Evolutionary conservation across 495 filamentous ascomycete genomes (phyloP).

Genomic region (Corynascus novoguineensis): DNA sequence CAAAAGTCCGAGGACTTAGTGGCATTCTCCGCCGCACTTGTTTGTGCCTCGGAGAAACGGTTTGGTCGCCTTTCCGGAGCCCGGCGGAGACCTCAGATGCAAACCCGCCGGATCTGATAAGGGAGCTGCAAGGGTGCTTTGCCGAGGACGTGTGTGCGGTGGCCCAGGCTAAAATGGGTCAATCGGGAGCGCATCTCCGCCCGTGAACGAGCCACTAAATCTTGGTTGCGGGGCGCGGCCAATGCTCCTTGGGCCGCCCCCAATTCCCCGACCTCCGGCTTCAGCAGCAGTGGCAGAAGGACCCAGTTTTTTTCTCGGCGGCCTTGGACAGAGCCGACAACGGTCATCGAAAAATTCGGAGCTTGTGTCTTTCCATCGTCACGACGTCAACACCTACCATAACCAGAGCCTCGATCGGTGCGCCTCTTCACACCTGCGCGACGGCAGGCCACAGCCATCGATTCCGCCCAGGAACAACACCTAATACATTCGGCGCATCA

Average conservation of each 20-base stretch:
- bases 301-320: conserved; percentile 17
- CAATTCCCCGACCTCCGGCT: conserved; percentile 15
- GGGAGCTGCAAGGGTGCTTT: conserved; percentile 15
- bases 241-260: conserved; percentile 8
- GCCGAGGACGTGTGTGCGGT: conserved; percentile 5
- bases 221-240: background rate
- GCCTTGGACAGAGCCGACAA: conserved; percentile 14
- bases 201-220: conserved; percentile 1
- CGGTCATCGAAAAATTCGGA: conserved; percentile 17
- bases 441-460: conserved; percentile 4
- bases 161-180: background rate
- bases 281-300: conserved; percentile 7
- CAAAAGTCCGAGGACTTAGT: background rate
- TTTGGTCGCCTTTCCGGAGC: background rate
- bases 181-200: conserved; percentile 15
- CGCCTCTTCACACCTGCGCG: background rate
- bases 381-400: conserved; percentile 4
- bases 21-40: background rate
- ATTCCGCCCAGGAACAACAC: background rate
- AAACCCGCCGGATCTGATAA: conserved; percentile 22
- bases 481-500: background rate
- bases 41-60: conserved; percentile 16
- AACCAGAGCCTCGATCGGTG: background rate
- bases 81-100: conserved; percentile 19
- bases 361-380: background rate